These are phyloP conservation scores for Raphanus hybrid DNA, from an alignment of 441 rosid species.

Conservation along the genomic window DNA sequence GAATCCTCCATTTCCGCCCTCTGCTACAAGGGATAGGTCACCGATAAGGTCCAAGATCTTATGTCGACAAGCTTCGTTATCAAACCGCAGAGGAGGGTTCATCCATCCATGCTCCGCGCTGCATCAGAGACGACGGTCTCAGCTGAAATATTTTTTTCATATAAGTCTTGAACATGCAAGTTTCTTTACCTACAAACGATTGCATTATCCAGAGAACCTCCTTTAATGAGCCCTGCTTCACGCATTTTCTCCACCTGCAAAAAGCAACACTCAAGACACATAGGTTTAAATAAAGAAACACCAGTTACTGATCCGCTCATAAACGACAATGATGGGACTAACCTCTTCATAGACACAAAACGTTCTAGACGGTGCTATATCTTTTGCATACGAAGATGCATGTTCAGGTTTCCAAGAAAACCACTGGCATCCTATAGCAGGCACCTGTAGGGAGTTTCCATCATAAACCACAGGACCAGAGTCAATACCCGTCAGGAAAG, in stretches of 20 bases:
- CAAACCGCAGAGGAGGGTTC: slow-evolving; percentile 76
- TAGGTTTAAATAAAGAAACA: slow-evolving; percentile 4
- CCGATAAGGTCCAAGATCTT: slow-evolving; percentile 90
- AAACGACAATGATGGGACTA: slow-evolving; percentile 11
- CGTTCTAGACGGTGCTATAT: slow-evolving; percentile 80
- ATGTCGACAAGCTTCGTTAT: slow-evolving; percentile 85
- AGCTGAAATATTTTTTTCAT: not conserved
- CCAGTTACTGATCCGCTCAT: not conserved
- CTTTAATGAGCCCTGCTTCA: slow-evolving; percentile 73
- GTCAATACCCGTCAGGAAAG: not conserved
- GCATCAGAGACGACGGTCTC: slow-evolving; percentile 26
- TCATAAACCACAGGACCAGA: slow-evolving; percentile 11
- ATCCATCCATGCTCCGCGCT: slow-evolving; percentile 84
- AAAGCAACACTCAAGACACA: slow-evolving; percentile 13
- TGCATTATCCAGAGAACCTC: slow-evolving; percentile 84
- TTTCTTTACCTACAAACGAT: slow-evolving; percentile 79
- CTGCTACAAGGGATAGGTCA: slow-evolving; percentile 79
- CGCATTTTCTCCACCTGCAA: slow-evolving; percentile 79
- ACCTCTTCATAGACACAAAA: slow-evolving; percentile 93
- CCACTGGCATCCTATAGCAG: slow-evolving; percentile 86
- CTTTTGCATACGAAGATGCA: slow-evolving; percentile 49
- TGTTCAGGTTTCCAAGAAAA: slow-evolving; percentile 59
- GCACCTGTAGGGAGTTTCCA: slow-evolving; percentile 48
- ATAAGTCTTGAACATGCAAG: slow-evolving; percentile 19
- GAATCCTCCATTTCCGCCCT: slow-evolving; percentile 79